phyloP scores from a whole-genome alignment of 2,329 filamentous ascomycete species.

The Scopulariopsis brevicaulis region DNA sequence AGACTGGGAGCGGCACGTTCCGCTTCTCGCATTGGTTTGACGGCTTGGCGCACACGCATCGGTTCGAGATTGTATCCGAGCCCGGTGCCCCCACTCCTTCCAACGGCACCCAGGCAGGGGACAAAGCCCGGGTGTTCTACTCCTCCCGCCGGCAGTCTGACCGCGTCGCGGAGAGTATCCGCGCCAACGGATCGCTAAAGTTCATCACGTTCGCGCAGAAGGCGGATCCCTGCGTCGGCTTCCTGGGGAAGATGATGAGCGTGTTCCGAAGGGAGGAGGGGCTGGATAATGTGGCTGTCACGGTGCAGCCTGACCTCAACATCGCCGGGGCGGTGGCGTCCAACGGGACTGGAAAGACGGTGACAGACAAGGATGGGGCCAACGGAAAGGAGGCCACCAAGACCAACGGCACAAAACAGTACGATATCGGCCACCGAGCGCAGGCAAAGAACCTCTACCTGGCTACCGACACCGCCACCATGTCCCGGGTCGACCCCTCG shows the following conservation, averaged over 20 bases:
- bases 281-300: conserved; percentile 52
- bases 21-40: conserved; percentile 71
- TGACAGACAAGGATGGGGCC: not conserved
- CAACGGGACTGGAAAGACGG: too few species aligned
- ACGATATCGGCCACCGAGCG: conserved; percentile 21
- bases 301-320: conserved; percentile 41
- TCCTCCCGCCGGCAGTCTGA: conserved; percentile 61
- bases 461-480: conserved; percentile 40
- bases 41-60: conserved; percentile 45
- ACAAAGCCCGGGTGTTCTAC: conserved; percentile 44
- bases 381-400: conserved; percentile 2
- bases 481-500: conserved; percentile 54
- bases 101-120: conserved; percentile 1
- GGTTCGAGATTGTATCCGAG: conserved; percentile 7
- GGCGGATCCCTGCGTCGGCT: conserved; percentile 60
- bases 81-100: conserved; percentile 2
- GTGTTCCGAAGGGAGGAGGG: conserved; percentile 31
- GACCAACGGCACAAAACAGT: conserved; percentile 8
- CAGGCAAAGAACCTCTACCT: conserved; percentile 37
- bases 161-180: conserved; percentile 46
- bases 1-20: conserved; percentile 46
- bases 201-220: conserved; percentile 58
- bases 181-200: conserved; percentile 43
- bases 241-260: conserved; percentile 62
- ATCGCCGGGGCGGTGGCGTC: not conserved